Base-by-base conservation (phyloP, 192 early-diverging fungal species). In the Rhizophagus prolifer region DNA sequence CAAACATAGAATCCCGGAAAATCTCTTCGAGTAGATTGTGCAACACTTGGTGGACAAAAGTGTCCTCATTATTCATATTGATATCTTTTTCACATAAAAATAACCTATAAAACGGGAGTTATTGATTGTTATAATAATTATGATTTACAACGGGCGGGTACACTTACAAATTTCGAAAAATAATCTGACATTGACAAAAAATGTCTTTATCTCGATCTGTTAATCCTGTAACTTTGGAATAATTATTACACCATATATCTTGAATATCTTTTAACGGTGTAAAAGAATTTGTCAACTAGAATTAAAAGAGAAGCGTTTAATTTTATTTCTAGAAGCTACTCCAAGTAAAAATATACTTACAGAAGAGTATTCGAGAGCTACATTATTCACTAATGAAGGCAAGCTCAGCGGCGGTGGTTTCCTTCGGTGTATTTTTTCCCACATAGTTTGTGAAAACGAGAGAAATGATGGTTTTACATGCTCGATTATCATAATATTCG, bases 261-360 rank as follows among this genome's bases (percentile, higher is more conserved):
- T 58, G 70, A 58, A 71, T 71, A 58, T 58, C 31, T 54, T 71
- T 58, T 3, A 58, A 58, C 9, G 36, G 54, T 58, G 16, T 58
- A 71, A 58, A 71, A 47, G 26, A 31, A 71, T 71, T 71, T 71
- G 31, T 13, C 70, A 71, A 31, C 70, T 71, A 71, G 26, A 71
- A 30, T 71, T 58, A 34, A 58, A 71, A n/a, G n/a, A n/a, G n/a
- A 71, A 58, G 34, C 8, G 0, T 4, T 67, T 41, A 67, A 23
- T 36, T 3, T 34, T 38, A 67, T 67, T 19, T 28, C 65, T 67
- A 71, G 47, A 71, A 54, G 30, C 70, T 34, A 34, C n/a, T n/a
- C n/a, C n/a, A 34, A 34, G 31, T 34, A 34, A 2, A 34, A 34
- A 4, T 34, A 34, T 4, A 34, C 3, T 34, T 34, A 34, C 31